phyloP scores from a whole-genome alignment of 441 rosid genomes.

The Breynia disticha region DNA sequence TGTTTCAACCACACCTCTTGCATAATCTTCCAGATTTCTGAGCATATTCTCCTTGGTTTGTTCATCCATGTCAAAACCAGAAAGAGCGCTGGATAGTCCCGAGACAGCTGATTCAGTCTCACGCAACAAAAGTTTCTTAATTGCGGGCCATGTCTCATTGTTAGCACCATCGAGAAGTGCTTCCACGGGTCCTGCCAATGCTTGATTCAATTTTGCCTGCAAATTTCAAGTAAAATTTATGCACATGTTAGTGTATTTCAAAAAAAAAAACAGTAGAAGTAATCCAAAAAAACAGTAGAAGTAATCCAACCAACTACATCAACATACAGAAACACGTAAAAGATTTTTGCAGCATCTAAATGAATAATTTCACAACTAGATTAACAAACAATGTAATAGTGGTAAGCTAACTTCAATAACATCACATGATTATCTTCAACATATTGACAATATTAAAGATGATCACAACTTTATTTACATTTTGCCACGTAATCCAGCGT shows the following conservation, averaged over 20 bases:
- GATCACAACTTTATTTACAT: not conserved
- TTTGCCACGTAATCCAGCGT: not conserved
- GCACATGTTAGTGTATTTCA: too few relatives aligned
- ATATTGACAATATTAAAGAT: not conserved
- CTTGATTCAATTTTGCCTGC: constrained; percentile 70
- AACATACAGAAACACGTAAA: too few relatives aligned
- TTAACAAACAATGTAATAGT: too few relatives aligned
- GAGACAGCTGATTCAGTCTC: constrained; percentile 69
- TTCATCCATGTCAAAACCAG: constrained; percentile 78
- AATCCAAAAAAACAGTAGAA: too few relatives aligned
- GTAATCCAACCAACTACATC: too few relatives aligned
- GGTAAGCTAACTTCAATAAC: too few relatives aligned
- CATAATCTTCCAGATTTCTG: constrained; percentile 42
- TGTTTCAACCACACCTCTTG: constrained; percentile 71
- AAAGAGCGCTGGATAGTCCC: constrained; percentile 55
- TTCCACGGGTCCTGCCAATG: constrained; percentile 84
- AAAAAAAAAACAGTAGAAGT: too few relatives aligned
- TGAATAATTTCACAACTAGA: too few relatives aligned
- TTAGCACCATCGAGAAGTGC: constrained; percentile 87
- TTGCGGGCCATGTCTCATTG: constrained; percentile 82
- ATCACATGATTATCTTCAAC: too few relatives aligned
- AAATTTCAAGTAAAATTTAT: constrained; percentile 4
- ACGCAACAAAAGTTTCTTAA: constrained; percentile 58
- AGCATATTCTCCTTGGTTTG: constrained; percentile 58
- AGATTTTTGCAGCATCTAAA: too few relatives aligned